Conservation (phyloP, 2,329 filamentous ascomycete genomes). For the Sporothrix dimorphospora region DNA sequence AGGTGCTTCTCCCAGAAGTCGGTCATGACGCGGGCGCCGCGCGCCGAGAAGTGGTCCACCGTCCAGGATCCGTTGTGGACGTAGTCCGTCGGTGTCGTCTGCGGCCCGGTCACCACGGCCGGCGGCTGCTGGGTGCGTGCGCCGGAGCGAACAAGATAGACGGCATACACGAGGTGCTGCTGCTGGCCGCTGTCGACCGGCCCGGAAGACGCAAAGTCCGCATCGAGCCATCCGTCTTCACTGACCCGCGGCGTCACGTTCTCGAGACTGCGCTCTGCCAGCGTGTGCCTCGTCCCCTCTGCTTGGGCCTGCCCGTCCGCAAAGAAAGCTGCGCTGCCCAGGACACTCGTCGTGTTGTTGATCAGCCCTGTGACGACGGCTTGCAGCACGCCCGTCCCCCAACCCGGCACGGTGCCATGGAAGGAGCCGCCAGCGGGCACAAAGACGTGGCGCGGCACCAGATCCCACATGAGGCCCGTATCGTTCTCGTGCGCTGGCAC, state of each 20-base stretch:
- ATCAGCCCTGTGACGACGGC: not conserved
- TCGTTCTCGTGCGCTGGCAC: constrained; percentile 14
- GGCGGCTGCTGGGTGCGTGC: constrained; percentile 10
- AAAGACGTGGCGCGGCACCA: not conserved
- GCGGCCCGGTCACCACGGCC: not conserved
- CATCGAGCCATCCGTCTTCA: not conserved
- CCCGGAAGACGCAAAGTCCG: not conserved
- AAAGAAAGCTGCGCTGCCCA: not conserved
- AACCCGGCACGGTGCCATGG: not conserved
- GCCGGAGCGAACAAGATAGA: not conserved
- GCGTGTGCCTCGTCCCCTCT: not conserved
- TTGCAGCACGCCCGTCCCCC: not conserved
- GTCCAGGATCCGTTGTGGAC: constrained; percentile 20
- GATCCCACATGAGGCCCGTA: not conserved
- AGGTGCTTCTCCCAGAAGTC: constrained; percentile 13
- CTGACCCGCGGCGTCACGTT: not conserved
- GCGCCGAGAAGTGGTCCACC: constrained; percentile 18
- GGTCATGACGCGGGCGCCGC: not conserved
- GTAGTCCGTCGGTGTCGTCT: not conserved
- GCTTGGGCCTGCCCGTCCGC: not conserved
- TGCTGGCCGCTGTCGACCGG: not conserved
- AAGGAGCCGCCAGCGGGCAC: not conserved
- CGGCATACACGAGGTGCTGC: not conserved
- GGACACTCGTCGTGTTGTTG: not conserved
- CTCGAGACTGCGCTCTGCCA: constrained; percentile 2